Conservation (phyloP, 2,329 filamentous ascomycete species). For the Diaporthe capsici region DNA sequence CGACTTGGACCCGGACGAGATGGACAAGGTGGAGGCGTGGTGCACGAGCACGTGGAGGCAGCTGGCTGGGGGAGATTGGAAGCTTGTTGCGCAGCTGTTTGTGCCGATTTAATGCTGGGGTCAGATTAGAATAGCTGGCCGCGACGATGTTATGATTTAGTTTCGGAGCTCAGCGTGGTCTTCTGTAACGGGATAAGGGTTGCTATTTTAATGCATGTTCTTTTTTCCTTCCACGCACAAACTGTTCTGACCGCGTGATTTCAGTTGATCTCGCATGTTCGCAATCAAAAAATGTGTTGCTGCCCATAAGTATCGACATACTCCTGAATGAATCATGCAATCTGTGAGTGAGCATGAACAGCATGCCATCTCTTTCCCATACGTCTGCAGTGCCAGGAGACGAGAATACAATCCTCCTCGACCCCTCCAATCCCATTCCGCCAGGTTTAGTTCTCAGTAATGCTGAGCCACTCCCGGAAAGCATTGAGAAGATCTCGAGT, state of each 20-base stretch:
- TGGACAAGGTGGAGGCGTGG: slow-evolving; percentile 29
- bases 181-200: background rate
- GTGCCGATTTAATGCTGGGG: slow-evolving; percentile 10
- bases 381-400: too few relatives aligned
- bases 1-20: background rate
- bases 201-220: background rate
- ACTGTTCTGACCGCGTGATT: too few relatives aligned
- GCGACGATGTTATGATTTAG: slow-evolving; percentile 6
- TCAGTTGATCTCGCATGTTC: background rate
- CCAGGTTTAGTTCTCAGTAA: background rate
- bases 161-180: background rate
- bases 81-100: slow-evolving; percentile 32
- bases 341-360: too few relatives aligned
- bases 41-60: slow-evolving; percentile 40
- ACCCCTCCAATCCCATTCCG: background rate
- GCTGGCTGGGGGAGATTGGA: slow-evolving; percentile 36
- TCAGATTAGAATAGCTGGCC: background rate
- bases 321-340: too few relatives aligned
- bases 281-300: background rate
- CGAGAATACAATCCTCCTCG: too few relatives aligned
- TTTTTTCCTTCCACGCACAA: background rate
- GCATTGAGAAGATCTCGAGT: background rate
- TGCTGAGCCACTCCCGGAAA: background rate
- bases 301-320: background rate
- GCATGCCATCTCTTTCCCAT: too few relatives aligned